Conservation (phyloP, 179 eudicot species). For the Silene vulgaris region DNA sequence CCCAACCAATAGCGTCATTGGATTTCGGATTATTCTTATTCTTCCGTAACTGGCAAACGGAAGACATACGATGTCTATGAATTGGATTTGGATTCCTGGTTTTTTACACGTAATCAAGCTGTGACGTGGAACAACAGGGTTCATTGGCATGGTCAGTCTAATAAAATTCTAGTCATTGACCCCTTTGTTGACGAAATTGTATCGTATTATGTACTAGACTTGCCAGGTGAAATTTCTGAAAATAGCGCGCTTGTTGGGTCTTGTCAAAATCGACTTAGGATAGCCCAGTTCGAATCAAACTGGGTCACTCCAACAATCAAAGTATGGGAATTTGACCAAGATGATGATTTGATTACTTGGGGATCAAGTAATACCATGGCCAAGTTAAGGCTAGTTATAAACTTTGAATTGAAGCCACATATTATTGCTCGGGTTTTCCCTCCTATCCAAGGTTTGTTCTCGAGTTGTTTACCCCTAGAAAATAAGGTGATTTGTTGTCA, state of each 20-base stretch:
- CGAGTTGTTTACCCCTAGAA: too few relatives aligned
- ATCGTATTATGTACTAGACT: not conserved
- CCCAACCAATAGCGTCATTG: not conserved
- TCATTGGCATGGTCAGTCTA: not conserved
- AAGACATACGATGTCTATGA: too few relatives aligned
- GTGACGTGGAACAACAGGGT: not conserved
- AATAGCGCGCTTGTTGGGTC: not conserved
- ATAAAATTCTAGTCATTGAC: not conserved
- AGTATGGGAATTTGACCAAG: not conserved
- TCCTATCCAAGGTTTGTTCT: too few relatives aligned
- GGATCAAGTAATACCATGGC: not conserved
- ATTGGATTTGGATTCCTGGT: too few relatives aligned
- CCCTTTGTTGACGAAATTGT: not conserved
- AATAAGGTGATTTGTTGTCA: not conserved
- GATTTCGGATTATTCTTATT: slow-evolving; percentile 2
- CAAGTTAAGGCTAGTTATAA: not conserved
- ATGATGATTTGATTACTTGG: not conserved
- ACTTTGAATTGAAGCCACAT: not conserved
- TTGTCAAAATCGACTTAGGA: not conserved
- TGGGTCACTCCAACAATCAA: not conserved
- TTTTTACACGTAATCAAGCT: not conserved
- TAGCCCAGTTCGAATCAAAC: not conserved
- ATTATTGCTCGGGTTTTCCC: too few relatives aligned
- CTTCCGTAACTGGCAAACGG: slow-evolving; percentile 1
- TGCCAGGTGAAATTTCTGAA: not conserved